These are phyloP conservation scores for Eimeria praecox DNA, from an alignment of 169 alveolate genomes.

Conservation along the genomic window DNA sequence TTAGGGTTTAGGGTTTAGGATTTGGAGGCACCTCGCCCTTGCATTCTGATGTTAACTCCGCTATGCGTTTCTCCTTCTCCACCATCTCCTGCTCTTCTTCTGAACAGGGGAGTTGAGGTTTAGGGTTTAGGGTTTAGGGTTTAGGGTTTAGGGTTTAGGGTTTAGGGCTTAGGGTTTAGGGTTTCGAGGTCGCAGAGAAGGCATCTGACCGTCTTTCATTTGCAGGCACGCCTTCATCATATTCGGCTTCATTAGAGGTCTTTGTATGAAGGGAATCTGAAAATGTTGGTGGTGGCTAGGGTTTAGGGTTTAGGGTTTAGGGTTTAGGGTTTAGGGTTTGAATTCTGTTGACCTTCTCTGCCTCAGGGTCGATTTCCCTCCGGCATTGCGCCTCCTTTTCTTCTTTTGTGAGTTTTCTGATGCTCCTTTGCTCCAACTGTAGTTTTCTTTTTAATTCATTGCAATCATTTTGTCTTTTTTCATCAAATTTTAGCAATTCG, in stretches of 20 bases:
- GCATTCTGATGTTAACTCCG: background rate
- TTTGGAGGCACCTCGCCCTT: constrained; percentile 31
- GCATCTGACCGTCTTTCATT: constrained; percentile 5
- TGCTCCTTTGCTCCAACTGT: background rate
- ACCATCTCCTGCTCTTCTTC: constrained; percentile 36
- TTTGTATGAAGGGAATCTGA: constrained; percentile 30
- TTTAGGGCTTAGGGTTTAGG: constrained; percentile 2
- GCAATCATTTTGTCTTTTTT: constrained; percentile 30
- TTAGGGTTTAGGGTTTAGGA: constrained; percentile 23
- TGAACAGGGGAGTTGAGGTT: background rate
- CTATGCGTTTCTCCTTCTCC: constrained; percentile 18
- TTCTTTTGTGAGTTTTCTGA: constrained; percentile 12
- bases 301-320: constrained; percentile 2
- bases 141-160: background rate
- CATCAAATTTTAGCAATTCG: background rate
- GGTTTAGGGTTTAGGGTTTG: background rate
- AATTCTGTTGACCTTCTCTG: constrained; percentile 8
- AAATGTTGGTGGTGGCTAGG: background rate
- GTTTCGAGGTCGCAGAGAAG: background rate
- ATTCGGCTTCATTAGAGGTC: constrained; percentile 13
- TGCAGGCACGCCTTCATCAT: constrained; percentile 34
- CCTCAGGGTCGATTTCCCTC: constrained; percentile 38
- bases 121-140: constrained; percentile 5
- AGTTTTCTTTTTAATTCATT: constrained; percentile 21
- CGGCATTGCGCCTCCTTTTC: constrained; percentile 21